These are phyloP conservation scores for Alternaria postmessia DNA, from an alignment of 2,329 filamentous ascomycete species.

Conservation along the genomic window DNA sequence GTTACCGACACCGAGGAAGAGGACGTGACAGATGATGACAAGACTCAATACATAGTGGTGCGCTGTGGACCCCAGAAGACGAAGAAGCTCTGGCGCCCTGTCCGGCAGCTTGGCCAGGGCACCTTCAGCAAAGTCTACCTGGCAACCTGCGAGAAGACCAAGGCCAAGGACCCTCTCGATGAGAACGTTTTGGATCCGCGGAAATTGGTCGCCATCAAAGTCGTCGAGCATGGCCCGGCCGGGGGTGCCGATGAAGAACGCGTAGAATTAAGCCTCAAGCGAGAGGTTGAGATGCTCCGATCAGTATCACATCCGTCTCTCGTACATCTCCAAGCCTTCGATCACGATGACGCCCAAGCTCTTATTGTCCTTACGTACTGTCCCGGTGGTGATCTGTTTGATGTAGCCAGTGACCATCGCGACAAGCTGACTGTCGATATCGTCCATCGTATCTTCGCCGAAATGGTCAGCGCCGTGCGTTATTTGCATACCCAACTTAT, in stretches of 20 bases:
- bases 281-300: slow-evolving; percentile 94
- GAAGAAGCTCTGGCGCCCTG: slow-evolving; percentile 81
- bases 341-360: slow-evolving; percentile 80
- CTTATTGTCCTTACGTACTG: slow-evolving; percentile 91
- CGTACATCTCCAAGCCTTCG: slow-evolving; percentile 91
- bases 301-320: slow-evolving; percentile 87
- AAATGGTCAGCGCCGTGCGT: slow-evolving; percentile 82
- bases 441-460: slow-evolving; percentile 85
- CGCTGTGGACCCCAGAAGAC: slow-evolving; percentile 67
- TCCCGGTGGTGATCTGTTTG: slow-evolving; percentile 92
- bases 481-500: slow-evolving; percentile 88
- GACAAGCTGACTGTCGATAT: slow-evolving; percentile 72
- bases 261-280: slow-evolving; percentile 90
- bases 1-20: slow-evolving; percentile 64
- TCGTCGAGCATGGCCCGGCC: slow-evolving; percentile 92
- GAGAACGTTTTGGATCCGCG: slow-evolving; percentile 68
- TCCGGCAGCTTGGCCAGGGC: slow-evolving; percentile 85
- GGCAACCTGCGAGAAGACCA: slow-evolving; percentile 76
- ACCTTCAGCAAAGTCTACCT: slow-evolving; percentile 96
- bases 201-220: slow-evolving; percentile 90
- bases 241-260: slow-evolving; percentile 93
- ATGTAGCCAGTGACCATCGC: slow-evolving; percentile 79
- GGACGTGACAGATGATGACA: slow-evolving; percentile 54
- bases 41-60: slow-evolving; percentile 56
- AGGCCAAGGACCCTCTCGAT: slow-evolving; percentile 52